These are phyloP conservation scores for Chlamydomonas sp. DNA, from an alignment of 139 green algal species.

Conservation along the genomic window DNA sequence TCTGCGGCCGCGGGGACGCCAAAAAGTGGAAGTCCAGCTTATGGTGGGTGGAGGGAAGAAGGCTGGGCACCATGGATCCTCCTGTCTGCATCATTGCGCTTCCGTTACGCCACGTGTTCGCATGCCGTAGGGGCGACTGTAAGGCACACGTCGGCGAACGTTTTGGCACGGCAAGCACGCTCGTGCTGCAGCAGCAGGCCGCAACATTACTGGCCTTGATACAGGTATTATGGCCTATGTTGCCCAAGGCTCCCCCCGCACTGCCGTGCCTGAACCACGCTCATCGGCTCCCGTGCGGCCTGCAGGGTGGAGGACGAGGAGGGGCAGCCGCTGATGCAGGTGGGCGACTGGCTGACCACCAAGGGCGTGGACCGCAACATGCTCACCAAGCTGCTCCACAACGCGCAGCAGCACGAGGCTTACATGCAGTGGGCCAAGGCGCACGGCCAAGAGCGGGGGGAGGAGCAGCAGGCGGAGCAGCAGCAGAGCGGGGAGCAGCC, in stretches of 20 bases:
- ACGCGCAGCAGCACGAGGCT: constrained; percentile 45
- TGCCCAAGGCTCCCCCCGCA: no score
- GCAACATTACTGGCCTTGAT: no score
- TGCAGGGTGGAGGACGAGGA: constrained; percentile 23
- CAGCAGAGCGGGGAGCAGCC: constrained; percentile 1
- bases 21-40: constrained; percentile 93
- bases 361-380: constrained; percentile 64
- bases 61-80: no score
- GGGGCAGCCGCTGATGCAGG: constrained; percentile 38
- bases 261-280: no score
- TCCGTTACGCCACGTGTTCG: no score
- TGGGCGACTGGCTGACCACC: constrained; percentile 77
- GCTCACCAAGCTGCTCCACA: constrained; percentile 56
- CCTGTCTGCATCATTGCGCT: no score
- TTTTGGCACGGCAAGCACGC: no score
- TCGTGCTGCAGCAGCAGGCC: no score
- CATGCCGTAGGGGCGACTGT: no score
- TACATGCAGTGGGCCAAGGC: constrained; percentile 31
- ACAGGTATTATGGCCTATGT: no score
- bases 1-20: constrained; percentile 81
- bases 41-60: constrained; percentile 43
- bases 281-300: background rate
- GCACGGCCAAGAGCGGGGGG: background rate
- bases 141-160: no score
- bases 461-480: background rate